A percentile compares a stretch with the other conserved stretches of the same genome.
Conservation (phyloP, 805 yeast species). For the Cyberlindnera japonica region DNA sequence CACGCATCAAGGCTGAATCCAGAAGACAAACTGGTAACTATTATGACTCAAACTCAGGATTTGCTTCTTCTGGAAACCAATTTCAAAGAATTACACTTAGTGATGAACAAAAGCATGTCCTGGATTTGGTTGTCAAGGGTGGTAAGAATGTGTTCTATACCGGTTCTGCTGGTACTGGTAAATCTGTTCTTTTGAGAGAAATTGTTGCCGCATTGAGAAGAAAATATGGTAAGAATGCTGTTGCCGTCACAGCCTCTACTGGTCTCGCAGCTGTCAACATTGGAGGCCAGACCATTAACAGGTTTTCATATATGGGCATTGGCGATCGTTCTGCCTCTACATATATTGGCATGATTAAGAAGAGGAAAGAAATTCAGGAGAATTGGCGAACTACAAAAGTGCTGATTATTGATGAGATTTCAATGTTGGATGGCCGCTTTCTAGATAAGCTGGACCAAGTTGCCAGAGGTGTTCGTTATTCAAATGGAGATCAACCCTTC, state of each 20-base stretch:
- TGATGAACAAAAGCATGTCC: conserved; percentile 49
- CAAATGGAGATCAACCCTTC: conserved; percentile 54
- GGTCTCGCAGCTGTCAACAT: conserved; percentile 95
- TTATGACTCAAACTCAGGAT: too few relatives aligned
- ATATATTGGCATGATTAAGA: conserved; percentile 38
- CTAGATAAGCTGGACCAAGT: conserved; percentile 71
- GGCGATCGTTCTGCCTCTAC: conserved; percentile 47
- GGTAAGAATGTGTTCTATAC: conserved; percentile 64
- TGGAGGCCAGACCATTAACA: conserved; percentile 85
- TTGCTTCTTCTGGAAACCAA: too few relatives aligned
- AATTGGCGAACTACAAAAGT: conserved; percentile 71
- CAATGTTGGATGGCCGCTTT: conserved; percentile 84
- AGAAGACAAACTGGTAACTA: too few relatives aligned
- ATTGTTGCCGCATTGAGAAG: conserved; percentile 52
- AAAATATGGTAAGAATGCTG: conserved; percentile 40
- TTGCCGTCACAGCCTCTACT: conserved; percentile 93
- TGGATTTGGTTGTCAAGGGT: conserved; percentile 45
- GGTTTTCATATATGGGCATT: conserved; percentile 83
- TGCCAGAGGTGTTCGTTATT: conserved; percentile 53
- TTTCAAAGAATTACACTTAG: conserved; percentile 30
- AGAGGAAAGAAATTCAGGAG: conserved; percentile 38
- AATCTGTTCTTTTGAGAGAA: conserved; percentile 62
- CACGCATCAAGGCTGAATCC: conserved; percentile 7
- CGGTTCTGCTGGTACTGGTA: conserved; percentile 89
- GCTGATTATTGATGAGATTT: conserved; percentile 84